phyloP scores from a whole-genome alignment of 129 eudicot species.

The Arctium lappa region DNA sequence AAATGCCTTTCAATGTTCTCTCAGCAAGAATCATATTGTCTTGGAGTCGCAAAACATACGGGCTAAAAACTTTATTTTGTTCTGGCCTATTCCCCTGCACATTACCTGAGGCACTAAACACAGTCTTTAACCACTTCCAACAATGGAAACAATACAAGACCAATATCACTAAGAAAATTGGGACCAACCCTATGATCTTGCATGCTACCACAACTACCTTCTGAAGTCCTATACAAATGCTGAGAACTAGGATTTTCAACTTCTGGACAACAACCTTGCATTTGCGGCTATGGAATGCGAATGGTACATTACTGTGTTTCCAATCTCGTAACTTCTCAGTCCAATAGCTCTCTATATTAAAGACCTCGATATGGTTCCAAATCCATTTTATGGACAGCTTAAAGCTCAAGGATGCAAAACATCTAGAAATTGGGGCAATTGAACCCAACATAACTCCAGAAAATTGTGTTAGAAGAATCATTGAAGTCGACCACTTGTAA shows the following conservation, averaged over 20 bases:
- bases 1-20: neutral
- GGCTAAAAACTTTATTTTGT: neutral
- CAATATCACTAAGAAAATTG: neutral
- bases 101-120: neutral
- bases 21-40: neutral
- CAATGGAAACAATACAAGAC: neutral
- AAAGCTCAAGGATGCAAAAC: too few relatives aligned
- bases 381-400: too few relatives aligned
- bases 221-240: slow-evolving; percentile 12
- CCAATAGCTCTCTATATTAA: slow-evolving; percentile 26
- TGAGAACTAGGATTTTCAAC: neutral
- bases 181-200: neutral
- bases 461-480: neutral
- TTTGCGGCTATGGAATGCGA: neutral
- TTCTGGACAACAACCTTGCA: neutral
- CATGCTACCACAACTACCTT: slow-evolving; percentile 12
- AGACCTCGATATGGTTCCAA: too few relatives aligned
- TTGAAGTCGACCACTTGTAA: neutral
- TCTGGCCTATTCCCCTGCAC: neutral
- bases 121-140: neutral
- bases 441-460: neutral
- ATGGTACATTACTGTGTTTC: slow-evolving; percentile 7
- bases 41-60: slow-evolving; percentile 21
- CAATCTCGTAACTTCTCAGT: slow-evolving; percentile 3
- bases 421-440: slow-evolving; percentile 11